A percentile compares a stretch with the other conserved stretches of the same genome.
These are phyloP conservation scores for Anacardium occidentale DNA, from an alignment of 345 rosid genomes.

Conservation along the genomic window DNA sequence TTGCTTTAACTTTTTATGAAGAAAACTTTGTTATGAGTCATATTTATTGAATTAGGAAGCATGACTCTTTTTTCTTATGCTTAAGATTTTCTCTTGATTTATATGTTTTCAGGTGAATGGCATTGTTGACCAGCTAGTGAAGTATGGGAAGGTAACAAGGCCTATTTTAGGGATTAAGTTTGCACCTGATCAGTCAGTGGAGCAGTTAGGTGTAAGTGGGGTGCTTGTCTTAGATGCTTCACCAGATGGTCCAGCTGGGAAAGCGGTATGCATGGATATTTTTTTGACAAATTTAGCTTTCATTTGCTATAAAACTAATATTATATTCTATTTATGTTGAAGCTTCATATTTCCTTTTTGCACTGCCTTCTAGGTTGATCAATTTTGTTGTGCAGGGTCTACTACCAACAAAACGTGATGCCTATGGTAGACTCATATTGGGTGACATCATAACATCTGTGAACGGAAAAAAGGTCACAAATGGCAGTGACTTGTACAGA, in stretches of 20 bases:
- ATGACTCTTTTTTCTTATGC: neutral
- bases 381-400: conserved; percentile 59
- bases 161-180: conserved; percentile 93
- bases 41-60: neutral
- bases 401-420: conserved; percentile 77
- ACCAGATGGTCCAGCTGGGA: conserved; percentile 87
- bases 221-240: conserved; percentile 98
- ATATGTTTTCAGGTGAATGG: conserved; percentile 65
- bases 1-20: conserved; percentile 12
- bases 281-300: neutral
- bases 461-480: conserved; percentile 67
- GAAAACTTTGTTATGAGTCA: neutral
- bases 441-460: conserved; percentile 94
- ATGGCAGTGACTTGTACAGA: conserved; percentile 88
- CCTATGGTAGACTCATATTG: conserved; percentile 81
- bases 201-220: conserved; percentile 94
- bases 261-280: conserved; percentile 61
- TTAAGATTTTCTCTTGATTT: conserved; percentile 7
- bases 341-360: neutral
- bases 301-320: neutral
- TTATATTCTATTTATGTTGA: neutral
- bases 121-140: conserved; percentile 89
- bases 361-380: conserved; percentile 7
- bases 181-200: conserved; percentile 98
- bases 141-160: conserved; percentile 82